Conservation (phyloP, 495 filamentous ascomycete genomes). For the Annulohypoxylon stygium region DNA sequence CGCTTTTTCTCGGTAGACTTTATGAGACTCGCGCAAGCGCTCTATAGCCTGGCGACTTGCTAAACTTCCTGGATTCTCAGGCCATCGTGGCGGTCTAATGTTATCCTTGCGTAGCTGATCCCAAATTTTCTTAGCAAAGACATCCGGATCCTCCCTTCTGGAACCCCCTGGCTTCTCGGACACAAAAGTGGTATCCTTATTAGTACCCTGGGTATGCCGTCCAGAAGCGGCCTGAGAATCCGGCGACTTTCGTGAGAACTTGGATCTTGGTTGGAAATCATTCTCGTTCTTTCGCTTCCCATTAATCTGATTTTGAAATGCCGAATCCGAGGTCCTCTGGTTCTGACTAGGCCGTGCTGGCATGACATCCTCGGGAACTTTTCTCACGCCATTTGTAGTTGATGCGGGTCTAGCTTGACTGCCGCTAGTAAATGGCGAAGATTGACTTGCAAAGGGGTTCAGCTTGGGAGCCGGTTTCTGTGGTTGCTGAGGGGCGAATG, state of each 20-base stretch:
- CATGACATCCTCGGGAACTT: conserved; percentile 39
- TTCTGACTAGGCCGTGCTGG: conserved; percentile 45
- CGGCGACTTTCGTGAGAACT: conserved; percentile 30
- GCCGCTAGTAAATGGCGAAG: neutral
- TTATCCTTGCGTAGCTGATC: conserved; percentile 58
- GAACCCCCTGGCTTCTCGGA: conserved; percentile 2
- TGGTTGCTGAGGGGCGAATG: too few relatives aligned
- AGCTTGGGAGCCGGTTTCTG: too few relatives aligned
- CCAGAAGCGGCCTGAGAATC: conserved; percentile 5
- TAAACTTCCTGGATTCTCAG: conserved; percentile 56
- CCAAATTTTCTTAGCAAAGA: conserved; percentile 58
- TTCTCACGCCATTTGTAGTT: conserved; percentile 5
- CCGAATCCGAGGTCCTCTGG: neutral
- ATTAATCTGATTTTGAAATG: conserved; percentile 13
- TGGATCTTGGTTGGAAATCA: conserved; percentile 18
- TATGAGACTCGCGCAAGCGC: conserved; percentile 61
- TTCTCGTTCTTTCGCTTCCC: conserved; percentile 34
- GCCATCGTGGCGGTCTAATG: conserved; percentile 62
- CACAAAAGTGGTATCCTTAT: neutral
- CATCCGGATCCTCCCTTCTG: conserved; percentile 34
- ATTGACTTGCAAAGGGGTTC: conserved; percentile 15
- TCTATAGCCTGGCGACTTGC: conserved; percentile 59
- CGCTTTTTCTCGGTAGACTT: conserved; percentile 75
- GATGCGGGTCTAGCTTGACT: neutral
- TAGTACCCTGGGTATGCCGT: conserved; percentile 5